Percentiles rank a stretch among this genome's conserved stretches.
Evolutionary conservation across 768 basidiomycete species (phyloP).

Genomic region (Rhizopogon vesiculosus): DNA sequence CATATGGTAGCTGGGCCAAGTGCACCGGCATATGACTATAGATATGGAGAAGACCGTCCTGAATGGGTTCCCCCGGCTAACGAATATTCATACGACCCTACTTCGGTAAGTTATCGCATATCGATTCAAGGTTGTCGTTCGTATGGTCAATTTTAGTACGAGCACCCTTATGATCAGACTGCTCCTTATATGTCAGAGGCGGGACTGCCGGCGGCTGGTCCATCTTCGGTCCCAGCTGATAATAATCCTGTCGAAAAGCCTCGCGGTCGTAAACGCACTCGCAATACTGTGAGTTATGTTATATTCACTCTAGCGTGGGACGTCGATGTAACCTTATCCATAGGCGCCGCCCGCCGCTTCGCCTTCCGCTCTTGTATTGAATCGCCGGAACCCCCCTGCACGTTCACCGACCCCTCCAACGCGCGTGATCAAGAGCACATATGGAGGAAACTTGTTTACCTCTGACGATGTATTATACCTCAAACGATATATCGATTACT

Average conservation of each 20-base stretch:
- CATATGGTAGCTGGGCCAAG: constrained; percentile 45
- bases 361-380: constrained; percentile 61
- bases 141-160: constrained; percentile 36
- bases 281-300: constrained; percentile 43
- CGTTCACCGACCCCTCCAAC: constrained; percentile 82
- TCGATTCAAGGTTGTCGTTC: background rate
- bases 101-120: constrained; percentile 33
- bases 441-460: constrained; percentile 85
- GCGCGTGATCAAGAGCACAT: constrained; percentile 83
- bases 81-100: constrained; percentile 52
- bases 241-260: constrained; percentile 36
- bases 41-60: constrained; percentile 57
- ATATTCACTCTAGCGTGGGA: background rate
- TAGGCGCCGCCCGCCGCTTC: constrained; percentile 63
- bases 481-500: constrained; percentile 87
- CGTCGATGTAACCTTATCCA: constrained; percentile 4
- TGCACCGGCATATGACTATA: constrained; percentile 47
- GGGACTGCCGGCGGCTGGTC: constrained; percentile 39
- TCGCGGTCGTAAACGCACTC: constrained; percentile 66
- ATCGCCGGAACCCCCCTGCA: constrained; percentile 59
- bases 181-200: constrained; percentile 54
- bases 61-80: constrained; percentile 39
- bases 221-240: constrained; percentile 28
- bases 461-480: constrained; percentile 79
- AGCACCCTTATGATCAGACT: constrained; percentile 51